Percentiles rank a stretch among this genome's conserved stretches.
These are phyloP conservation scores for Orbilia ellipsospora DNA, from an alignment of 2,329 filamentous ascomycete genomes.

Conservation along the genomic window DNA sequence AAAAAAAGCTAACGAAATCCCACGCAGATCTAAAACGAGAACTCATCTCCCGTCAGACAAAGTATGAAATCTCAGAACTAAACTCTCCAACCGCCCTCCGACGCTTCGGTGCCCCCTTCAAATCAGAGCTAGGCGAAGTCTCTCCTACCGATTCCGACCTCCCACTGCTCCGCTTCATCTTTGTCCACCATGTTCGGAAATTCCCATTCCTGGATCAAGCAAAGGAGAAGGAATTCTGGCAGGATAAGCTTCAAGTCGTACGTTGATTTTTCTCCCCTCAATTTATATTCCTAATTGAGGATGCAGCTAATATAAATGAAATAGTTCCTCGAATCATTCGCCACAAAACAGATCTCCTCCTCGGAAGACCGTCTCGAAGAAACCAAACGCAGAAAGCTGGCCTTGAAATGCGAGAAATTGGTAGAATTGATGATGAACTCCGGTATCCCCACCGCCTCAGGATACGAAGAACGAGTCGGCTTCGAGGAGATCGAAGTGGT, in stretches of 20 bases:
- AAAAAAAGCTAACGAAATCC: conserved; percentile 11
- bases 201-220: conserved; percentile 98
- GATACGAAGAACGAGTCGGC: conserved; percentile 95
- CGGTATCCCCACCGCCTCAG: conserved; percentile 91
- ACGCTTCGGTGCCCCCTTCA: conserved; percentile 94
- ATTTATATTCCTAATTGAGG: conserved; percentile 26
- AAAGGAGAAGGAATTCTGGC: conserved; percentile 99
- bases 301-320: background rate
- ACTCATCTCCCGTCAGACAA: conserved; percentile 87
- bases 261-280: conserved; percentile 27
- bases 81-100: conserved; percentile 94
- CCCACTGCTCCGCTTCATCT: conserved; percentile 93
- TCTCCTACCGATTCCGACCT: conserved; percentile 93
- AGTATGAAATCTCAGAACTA: conserved; percentile 89
- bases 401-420: conserved; percentile 91
- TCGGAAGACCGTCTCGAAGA: conserved; percentile 96
- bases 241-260: conserved; percentile 94
- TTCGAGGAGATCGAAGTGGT: conserved; percentile 98
- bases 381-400: conserved; percentile 92
- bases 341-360: conserved; percentile 94
- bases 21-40: conserved; percentile 89
- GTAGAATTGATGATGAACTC: conserved; percentile 99
- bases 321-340: conserved; percentile 95
- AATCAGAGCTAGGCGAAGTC: conserved; percentile 90
- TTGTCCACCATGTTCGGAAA: conserved; percentile 96